These are phyloP conservation scores for Barbarea vulgaris DNA, from an alignment of 345 rosid genomes.

Conservation along the genomic window DNA sequence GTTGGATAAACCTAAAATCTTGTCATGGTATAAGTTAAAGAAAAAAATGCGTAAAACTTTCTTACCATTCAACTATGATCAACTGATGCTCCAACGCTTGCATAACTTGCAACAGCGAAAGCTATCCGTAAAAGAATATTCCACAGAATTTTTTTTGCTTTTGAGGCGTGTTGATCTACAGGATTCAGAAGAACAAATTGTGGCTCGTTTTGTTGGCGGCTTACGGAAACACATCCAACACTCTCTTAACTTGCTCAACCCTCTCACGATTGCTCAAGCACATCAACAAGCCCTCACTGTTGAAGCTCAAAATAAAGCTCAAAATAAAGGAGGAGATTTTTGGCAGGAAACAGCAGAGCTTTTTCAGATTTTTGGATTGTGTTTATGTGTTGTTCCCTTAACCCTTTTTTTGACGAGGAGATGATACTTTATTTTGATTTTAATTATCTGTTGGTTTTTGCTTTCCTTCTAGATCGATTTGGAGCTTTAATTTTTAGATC, in stretches of 20 bases:
- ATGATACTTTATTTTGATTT: too few species aligned
- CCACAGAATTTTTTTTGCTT: not conserved
- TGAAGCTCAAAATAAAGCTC: not conserved
- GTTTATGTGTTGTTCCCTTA: too few species aligned
- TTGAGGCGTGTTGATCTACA: not conserved
- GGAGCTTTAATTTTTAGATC: too few species aligned
- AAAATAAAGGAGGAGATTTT: too few species aligned
- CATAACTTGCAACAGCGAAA: not conserved
- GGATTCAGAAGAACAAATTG: not conserved
- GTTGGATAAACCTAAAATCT: not conserved
- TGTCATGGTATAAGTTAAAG: not conserved
- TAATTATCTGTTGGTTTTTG: too few species aligned
- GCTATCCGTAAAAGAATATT: not conserved
- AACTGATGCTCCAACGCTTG: too few species aligned
- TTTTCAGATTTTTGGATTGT: too few species aligned
- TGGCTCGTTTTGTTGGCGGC: not conserved
- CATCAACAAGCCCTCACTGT: not conserved
- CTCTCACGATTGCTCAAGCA: slow-evolving; percentile 14
- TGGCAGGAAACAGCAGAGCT: not conserved
- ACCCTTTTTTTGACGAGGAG: too few species aligned
- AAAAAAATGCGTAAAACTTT: not conserved
- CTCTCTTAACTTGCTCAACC: not conserved
- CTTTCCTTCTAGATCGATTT: too few species aligned
- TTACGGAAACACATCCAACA: not conserved
- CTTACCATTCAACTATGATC: slow-evolving; percentile 8